phyloP scores from a whole-genome alignment of 257 asterid species.

The Solanum chiquidenum region DNA sequence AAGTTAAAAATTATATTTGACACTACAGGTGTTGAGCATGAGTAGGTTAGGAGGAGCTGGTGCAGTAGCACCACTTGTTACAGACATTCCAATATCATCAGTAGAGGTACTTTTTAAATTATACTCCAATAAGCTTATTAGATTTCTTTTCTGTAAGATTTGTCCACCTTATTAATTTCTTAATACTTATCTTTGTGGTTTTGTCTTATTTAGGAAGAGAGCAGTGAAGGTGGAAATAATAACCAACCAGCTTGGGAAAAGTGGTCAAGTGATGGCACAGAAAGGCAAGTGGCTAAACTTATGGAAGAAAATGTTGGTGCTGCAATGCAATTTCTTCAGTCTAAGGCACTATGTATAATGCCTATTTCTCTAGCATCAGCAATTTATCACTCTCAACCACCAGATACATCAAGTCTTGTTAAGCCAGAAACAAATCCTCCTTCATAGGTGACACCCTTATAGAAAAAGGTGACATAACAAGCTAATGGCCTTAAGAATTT shows the following conservation, averaged over 20 bases:
- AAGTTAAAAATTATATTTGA: background rate
- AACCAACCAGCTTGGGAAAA: conserved; percentile 94
- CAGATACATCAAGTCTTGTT: conserved; percentile 41
- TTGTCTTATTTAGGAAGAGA: conserved; percentile 48
- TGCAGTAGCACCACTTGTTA: conserved; percentile 96
- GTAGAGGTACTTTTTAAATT: conserved; percentile 40
- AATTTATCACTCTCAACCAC: conserved; percentile 74
- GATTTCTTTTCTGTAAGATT: background rate
- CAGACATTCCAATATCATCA: conserved; percentile 78
- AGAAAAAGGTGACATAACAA: background rate
- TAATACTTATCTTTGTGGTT: background rate
- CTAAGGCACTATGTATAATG: conserved; percentile 96
- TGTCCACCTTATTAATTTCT: background rate
- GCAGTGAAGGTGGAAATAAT: conserved; percentile 50
- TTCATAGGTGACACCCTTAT: conserved; percentile 13
- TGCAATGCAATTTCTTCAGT: conserved; percentile 96
- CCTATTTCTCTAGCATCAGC: conserved; percentile 92
- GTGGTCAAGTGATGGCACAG: conserved; percentile 98
- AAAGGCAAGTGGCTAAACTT: conserved; percentile 88
- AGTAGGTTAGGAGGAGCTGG: conserved; percentile 99
- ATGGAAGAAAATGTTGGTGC: conserved; percentile 99
- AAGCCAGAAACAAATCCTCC: conserved; percentile 70
- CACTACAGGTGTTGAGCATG: conserved; percentile 88
- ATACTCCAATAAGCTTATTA: background rate
- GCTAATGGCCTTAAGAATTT: background rate